phyloP scores from a whole-genome alignment of 1,284 basidiomycete species.

The Salmacisia buchloeana region DNA sequence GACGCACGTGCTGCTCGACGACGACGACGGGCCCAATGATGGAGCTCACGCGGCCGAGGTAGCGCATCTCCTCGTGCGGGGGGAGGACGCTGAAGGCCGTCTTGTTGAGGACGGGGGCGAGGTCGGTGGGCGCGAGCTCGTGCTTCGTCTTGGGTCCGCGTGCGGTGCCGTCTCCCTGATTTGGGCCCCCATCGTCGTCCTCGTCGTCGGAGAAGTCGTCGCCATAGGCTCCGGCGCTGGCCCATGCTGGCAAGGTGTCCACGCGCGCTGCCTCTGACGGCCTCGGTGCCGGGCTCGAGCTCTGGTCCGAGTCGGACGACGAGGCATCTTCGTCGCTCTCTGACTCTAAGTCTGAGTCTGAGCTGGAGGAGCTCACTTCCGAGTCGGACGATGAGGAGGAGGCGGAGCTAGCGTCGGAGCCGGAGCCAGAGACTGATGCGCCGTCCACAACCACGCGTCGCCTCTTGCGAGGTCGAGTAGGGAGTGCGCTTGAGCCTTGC shows the following conservation, averaged over 20 bases:
- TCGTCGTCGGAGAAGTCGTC: slow-evolving; percentile 25
- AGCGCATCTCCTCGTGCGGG: slow-evolving; percentile 13
- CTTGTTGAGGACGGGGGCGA: slow-evolving; percentile 24
- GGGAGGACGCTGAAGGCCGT: slow-evolving; percentile 20
- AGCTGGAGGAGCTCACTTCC: slow-evolving; percentile 1
- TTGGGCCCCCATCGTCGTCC: slow-evolving; percentile 17
- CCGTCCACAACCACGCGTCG: background rate
- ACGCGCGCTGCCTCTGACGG: background rate
- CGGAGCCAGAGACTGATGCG: slow-evolving; percentile 5
- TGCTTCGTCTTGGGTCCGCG: slow-evolving; percentile 35
- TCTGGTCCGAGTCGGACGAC: background rate
- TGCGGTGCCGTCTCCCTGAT: background rate
- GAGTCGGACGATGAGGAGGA: slow-evolving; percentile 14
- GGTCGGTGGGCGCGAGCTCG: slow-evolving; percentile 19
- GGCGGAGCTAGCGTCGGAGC: background rate
- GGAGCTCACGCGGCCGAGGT: slow-evolving; percentile 38
- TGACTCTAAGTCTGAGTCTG: slow-evolving; percentile 10
- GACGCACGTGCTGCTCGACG: slow-evolving; percentile 34
- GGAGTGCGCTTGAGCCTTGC: background rate
- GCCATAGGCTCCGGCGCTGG: background rate
- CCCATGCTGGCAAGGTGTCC: background rate
- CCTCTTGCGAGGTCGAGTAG: background rate
- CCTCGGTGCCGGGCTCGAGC: background rate
- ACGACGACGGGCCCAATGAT: slow-evolving; percentile 46
- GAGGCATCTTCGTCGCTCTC: background rate